phyloP scores from a whole-genome alignment of 2,329 filamentous ascomycete genomes.

The Fusarium nelsonii region DNA sequence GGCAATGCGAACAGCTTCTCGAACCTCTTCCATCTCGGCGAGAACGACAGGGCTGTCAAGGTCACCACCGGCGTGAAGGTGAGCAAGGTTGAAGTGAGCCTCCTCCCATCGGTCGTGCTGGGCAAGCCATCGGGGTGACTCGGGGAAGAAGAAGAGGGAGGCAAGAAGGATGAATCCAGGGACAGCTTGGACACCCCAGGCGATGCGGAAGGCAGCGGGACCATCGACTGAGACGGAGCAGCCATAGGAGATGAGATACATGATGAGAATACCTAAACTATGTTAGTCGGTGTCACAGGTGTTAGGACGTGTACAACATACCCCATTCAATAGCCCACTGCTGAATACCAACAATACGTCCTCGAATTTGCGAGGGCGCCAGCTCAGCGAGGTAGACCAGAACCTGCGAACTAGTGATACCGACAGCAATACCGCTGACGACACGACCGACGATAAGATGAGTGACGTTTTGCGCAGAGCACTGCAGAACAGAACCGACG shows the following conservation, averaged over 20 bases:
- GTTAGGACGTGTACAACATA: background rate
- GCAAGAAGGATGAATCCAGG: conserved; percentile 69
- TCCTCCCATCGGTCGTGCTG: conserved; percentile 71
- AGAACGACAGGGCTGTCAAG: conserved; percentile 66
- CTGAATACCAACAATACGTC: conserved; percentile 76
- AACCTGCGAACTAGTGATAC: conserved; percentile 75
- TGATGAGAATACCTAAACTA: conserved; percentile 72
- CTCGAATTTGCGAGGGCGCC: conserved; percentile 67
- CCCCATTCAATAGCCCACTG: conserved; percentile 79
- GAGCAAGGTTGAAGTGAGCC: conserved; percentile 63
- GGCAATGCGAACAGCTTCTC: conserved; percentile 55
- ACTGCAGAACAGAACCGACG: conserved; percentile 70
- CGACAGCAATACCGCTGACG: conserved; percentile 74
- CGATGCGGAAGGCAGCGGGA: conserved; percentile 69
- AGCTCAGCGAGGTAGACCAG: conserved; percentile 77
- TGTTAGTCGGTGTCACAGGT: background rate
- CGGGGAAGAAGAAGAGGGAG: conserved; percentile 70
- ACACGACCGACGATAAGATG: conserved; percentile 67
- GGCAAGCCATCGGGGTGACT: conserved; percentile 73
- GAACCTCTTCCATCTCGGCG: conserved; percentile 68
- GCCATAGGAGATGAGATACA: conserved; percentile 76
- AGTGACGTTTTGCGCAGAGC: conserved; percentile 68
- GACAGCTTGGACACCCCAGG: conserved; percentile 74
- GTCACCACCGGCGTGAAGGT: conserved; percentile 69
- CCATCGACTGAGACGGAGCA: conserved; percentile 67